These are phyloP conservation scores for Thalassiosira livingstoniorum DNA, from an alignment of 352 stramenopile genomes.

Conservation along the genomic window DNA sequence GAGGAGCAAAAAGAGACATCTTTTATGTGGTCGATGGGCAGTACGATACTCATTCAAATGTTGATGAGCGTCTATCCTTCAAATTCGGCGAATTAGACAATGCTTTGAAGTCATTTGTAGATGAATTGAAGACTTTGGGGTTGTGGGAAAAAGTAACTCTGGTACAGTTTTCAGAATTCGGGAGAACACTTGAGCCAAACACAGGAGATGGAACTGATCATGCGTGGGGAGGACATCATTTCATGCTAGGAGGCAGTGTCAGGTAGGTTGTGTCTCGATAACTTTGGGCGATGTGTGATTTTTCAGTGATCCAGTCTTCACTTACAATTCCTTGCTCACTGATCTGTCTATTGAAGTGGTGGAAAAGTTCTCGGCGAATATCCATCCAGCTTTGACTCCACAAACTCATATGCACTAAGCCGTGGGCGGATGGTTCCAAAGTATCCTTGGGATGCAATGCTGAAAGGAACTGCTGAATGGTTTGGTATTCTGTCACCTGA, in stretches of 20 bases:
- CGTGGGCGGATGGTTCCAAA: constrained; percentile 74
- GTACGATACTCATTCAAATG: constrained; percentile 74
- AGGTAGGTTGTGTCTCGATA: too few relatives aligned
- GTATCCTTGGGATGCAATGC: constrained; percentile 75
- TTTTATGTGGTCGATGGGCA: constrained; percentile 72
- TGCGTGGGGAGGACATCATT: constrained; percentile 65
- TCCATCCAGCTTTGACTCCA: constrained; percentile 69
- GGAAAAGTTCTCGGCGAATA: constrained; percentile 79
- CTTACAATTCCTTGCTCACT: too few relatives aligned
- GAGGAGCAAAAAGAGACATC: constrained; percentile 60
- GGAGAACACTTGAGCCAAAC: constrained; percentile 77
- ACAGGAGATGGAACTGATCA: constrained; percentile 74
- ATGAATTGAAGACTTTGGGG: constrained; percentile 68
- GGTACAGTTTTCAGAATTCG: constrained; percentile 78
- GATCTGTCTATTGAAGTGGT: too few relatives aligned
- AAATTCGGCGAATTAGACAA: constrained; percentile 60
- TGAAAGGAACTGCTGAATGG: constrained; percentile 58
- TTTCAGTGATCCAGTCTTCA: too few relatives aligned
- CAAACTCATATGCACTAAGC: constrained; percentile 46
- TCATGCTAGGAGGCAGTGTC: constrained; percentile 73
- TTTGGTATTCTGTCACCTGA: constrained; percentile 50
- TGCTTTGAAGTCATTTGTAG: constrained; percentile 63
- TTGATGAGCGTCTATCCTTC: constrained; percentile 34
- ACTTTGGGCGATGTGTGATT: too few relatives aligned
- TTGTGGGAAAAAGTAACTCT: constrained; percentile 69